Evolutionary conservation across 768 basidiomycete species (phyloP).

Genomic region (Podaxis sp.): DNA sequence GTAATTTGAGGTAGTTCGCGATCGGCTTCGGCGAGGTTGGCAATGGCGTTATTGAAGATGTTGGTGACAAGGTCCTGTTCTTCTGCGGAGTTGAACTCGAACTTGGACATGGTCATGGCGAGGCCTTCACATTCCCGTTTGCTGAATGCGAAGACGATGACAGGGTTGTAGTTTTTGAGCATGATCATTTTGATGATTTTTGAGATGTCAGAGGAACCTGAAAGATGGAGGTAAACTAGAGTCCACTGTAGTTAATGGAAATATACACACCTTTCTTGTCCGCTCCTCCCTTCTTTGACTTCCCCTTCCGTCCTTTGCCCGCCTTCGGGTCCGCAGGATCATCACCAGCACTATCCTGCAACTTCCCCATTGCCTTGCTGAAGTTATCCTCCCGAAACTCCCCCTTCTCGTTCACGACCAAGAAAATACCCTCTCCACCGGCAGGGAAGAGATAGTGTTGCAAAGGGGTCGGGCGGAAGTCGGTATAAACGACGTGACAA

Average conservation of each 20-base stretch:
- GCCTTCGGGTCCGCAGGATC: constrained; percentile 85
- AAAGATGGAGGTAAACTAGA: not conserved
- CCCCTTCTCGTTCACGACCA: constrained; percentile 98
- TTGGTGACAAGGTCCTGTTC: constrained; percentile 83
- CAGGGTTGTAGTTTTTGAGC: constrained; percentile 95
- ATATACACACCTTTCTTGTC: constrained; percentile 66
- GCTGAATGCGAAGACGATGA: constrained; percentile 97
- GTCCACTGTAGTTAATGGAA: not conserved
- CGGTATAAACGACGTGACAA: constrained; percentile 98
- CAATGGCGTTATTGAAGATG: constrained; percentile 94
- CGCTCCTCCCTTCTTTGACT: constrained; percentile 88
- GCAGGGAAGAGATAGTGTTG: constrained; percentile 98
- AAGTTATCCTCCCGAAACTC: constrained; percentile 98
- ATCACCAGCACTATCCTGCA: constrained; percentile 81
- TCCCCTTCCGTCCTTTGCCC: constrained; percentile 89
- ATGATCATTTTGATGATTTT: constrained; percentile 99
- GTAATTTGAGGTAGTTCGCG: constrained; percentile 89
- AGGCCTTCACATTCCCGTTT: constrained; percentile 96
- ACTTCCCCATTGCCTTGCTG: constrained; percentile 92
- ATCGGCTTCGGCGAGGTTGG: constrained; percentile 83
- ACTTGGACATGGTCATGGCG: constrained; percentile 88
- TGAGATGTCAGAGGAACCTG: constrained; percentile 89
- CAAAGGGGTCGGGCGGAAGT: constrained; percentile 96
- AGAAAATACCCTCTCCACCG: constrained; percentile 93
- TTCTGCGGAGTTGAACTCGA: constrained; percentile 90